phyloP scores from a whole-genome alignment of 768 basidiomycete genomes.

The Artomyces pyxidatus region DNA sequence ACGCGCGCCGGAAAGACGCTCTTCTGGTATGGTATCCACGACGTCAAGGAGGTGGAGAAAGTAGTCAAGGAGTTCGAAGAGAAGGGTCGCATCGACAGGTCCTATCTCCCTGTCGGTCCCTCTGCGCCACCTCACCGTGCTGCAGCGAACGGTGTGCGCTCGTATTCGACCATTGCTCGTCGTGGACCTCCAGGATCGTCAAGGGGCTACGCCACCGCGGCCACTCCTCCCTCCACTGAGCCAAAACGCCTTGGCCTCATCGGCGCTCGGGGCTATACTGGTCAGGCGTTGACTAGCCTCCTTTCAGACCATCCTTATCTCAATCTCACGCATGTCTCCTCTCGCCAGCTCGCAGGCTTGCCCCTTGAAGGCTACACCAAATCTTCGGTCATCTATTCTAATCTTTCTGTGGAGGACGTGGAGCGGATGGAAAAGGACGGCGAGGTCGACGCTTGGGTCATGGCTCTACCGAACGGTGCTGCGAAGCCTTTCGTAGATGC shows the following conservation, averaged over 20 bases:
- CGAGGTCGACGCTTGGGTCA: conserved; percentile 96
- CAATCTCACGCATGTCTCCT: conserved; percentile 90
- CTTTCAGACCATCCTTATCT: conserved; percentile 85
- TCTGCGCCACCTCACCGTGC: conserved; percentile 51
- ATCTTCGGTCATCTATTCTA: conserved; percentile 61
- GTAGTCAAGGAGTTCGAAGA: conserved; percentile 61
- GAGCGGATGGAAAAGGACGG: conserved; percentile 83
- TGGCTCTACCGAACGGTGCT: conserved; percentile 97
- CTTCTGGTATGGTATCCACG: conserved; percentile 97
- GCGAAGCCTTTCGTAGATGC: conserved; percentile 97
- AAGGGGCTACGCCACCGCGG: conserved; percentile 69
- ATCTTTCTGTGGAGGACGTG: conserved; percentile 72
- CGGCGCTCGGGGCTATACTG: conserved; percentile 94
- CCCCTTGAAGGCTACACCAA: conserved; percentile 79
- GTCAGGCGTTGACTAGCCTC: conserved; percentile 83
- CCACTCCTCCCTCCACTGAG: conserved; percentile 39
- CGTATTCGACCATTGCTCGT: conserved; percentile 53
- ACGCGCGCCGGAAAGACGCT: conserved; percentile 87
- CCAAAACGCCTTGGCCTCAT: conserved; percentile 91
- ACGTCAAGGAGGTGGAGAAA: conserved; percentile 85
- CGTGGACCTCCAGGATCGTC: conserved; percentile 37
- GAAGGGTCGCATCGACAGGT: conserved; percentile 77
- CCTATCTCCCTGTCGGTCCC: conserved; percentile 84
- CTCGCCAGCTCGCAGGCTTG: conserved; percentile 84
- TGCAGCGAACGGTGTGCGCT: conserved; percentile 32